phyloP scores from a whole-genome alignment of 805 yeast genomes.

The Saccharomyces jurei region DNA sequence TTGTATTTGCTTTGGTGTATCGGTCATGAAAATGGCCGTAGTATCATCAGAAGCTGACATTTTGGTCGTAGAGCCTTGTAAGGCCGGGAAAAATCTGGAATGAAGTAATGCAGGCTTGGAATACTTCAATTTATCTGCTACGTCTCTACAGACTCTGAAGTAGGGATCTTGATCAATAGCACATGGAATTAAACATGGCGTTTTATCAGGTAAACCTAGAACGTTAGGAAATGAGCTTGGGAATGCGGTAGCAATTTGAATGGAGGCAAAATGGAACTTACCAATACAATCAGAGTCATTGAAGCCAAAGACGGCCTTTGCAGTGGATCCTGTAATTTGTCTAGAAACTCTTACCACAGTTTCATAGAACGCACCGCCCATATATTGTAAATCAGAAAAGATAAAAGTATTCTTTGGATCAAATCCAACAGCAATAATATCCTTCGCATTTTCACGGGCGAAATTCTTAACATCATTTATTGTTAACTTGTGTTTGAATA shows the following conservation, averaged over 20 bases:
- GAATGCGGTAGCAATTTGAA: slow-evolving; percentile 93
- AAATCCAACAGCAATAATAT: slow-evolving; percentile 89
- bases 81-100: slow-evolving; percentile 94
- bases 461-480: slow-evolving; percentile 80
- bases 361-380: slow-evolving; percentile 91
- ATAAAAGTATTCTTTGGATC: slow-evolving; percentile 91
- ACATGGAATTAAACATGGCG: slow-evolving; percentile 96
- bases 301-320: slow-evolving; percentile 94
- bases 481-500: slow-evolving; percentile 84
- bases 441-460: slow-evolving; percentile 79
- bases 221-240: slow-evolving; percentile 94
- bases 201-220: slow-evolving; percentile 75
- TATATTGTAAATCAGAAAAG: slow-evolving; percentile 84
- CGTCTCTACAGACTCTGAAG: slow-evolving; percentile 95
- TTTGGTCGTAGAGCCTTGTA: slow-evolving; percentile 92
- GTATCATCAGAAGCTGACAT: slow-evolving; percentile 93
- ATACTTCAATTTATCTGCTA: slow-evolving; percentile 85
- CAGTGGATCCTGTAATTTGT: slow-evolving; percentile 94
- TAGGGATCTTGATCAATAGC: slow-evolving; percentile 99
- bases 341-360: slow-evolving; percentile 87
- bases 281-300: slow-evolving; percentile 93
- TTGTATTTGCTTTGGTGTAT: slow-evolving; percentile 82
- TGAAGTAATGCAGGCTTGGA: slow-evolving; percentile 88
- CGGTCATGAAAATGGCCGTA: slow-evolving; percentile 91
- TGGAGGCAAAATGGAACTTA: slow-evolving; percentile 86